phyloP scores from a whole-genome alignment of 371 early-diverging fungal species.

The Mycotypha africana region DNA sequence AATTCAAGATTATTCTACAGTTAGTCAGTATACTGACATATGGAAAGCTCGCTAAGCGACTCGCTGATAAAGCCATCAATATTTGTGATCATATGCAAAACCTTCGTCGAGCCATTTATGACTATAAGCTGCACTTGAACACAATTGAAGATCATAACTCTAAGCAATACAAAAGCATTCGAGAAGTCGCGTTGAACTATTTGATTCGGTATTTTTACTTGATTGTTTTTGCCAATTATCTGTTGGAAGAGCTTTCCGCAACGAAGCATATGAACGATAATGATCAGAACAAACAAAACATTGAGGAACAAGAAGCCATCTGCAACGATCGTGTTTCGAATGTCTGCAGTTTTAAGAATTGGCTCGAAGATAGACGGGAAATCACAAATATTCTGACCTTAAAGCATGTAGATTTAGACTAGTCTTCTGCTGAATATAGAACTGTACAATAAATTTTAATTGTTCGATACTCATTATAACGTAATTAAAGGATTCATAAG shows the following conservation, averaged over 20 bases:
- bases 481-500: too few species aligned
- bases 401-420: slow-evolving; percentile 15
- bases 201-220: slow-evolving; percentile 59
- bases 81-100: slow-evolving; percentile 65
- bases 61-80: slow-evolving; percentile 58
- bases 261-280: not conserved
- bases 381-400: slow-evolving; percentile 20
- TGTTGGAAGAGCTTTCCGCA: slow-evolving; percentile 35
- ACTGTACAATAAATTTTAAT: too few species aligned
- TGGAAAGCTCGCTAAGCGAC: slow-evolving; percentile 53
- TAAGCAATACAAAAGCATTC: slow-evolving; percentile 25
- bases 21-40: slow-evolving; percentile 49
- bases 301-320: slow-evolving; percentile 6
- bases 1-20: slow-evolving; percentile 54
- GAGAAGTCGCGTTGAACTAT: slow-evolving; percentile 43
- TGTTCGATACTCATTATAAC: too few species aligned
- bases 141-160: slow-evolving; percentile 24
- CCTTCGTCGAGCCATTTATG: slow-evolving; percentile 49
- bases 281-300: not conserved
- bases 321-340: slow-evolving; percentile 10
- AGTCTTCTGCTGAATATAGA: too few species aligned
- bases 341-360: slow-evolving; percentile 16
- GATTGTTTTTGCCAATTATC: slow-evolving; percentile 55
- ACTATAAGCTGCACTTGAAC: slow-evolving; percentile 46
- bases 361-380: slow-evolving; percentile 24